Evolutionary conservation across 371 early-diverging fungal genomes (phyloP), one percentile per base, ranked within the genome.

Genomic region (Apophysomyces ossiformis): DNA sequence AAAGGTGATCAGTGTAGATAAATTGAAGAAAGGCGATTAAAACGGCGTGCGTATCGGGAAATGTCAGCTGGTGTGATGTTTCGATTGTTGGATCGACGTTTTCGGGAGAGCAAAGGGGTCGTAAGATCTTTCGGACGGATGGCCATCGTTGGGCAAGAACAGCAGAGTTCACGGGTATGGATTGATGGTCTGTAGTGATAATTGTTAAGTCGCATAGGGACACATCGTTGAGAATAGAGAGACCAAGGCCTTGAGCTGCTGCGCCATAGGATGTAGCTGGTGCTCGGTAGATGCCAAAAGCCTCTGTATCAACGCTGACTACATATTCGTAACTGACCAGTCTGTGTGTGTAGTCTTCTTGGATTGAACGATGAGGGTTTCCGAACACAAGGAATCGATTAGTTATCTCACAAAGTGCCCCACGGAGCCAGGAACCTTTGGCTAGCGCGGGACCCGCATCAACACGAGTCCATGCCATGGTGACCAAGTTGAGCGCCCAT

Each of bases 371-470:
- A 21, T 80, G 75, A 35, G 85, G 87, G 72, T 92, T 85, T 35
- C 93, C 93, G 78, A 92, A 91, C 41, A 92, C 85, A 26, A 90
- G 64, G 64, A 88, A 87, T 16, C 80, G 82, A 46, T 90, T 89
- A 5, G 76, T 77, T 32, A 66, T 67, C 16, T 88, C 85, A 58
- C 83, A 79, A 6, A 91, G 64, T 4, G 88, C 60, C 5, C 90
- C 90, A 57, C 85, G 82, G 68, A 90, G 81, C 93, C 93, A 93
- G 12, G 91, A 87, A 7, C 92, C 92, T 32, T 79, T 71, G 36
- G 76, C 69, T 41, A 91, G 82, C 32, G 75, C 81, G 3, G 87
- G 79, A 0, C 90, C 92, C 21, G 87, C 87, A 50, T 85, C 83
- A 35, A 93, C 76, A 1, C 89, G 83, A 16, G 84, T 78, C 93